Base-by-base conservation (phyloP, 176 grass and related monocot species). In the Triticum timopheevii region DNA sequence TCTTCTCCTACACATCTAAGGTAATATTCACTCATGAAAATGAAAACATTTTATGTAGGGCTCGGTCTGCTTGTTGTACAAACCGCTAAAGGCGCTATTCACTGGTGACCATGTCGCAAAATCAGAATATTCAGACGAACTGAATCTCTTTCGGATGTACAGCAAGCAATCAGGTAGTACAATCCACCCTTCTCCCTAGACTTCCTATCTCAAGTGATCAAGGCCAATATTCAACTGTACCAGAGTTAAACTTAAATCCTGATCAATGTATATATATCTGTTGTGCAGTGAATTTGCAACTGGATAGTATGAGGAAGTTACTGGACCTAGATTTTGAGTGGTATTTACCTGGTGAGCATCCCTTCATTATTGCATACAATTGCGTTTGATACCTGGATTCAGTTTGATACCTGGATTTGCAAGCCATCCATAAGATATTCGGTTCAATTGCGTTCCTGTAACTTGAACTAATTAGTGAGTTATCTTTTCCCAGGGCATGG, bases 41-140 rank as follows among this genome's bases (percentile, higher is more conserved):
- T 22, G 22, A 13, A 33, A 2, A 19, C 13, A 20, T 17, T 80
- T 75, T 84, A 64, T 90, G 62, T 88, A 97, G 93, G 95, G 95
- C 34, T 97, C 92, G 12, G 95, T 95, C 70, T 97, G 95, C 85
- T 88, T 95, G 87, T 87, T 85, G 77, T 92, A 90, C 77, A 91
- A 85, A 86, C 87, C 82, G 20, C 22, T 88, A 36, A 90, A 93
- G 85, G 89, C 84, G 10, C 63, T 95, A 38, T 95, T 95, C 76
- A 93, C 92, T 23, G 92, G 95, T 49, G 95, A 97, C 30, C 92
- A 95, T 87, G 88, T 95, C 30, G 82, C 64, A n/a, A 91, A 87
- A 84, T 95, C 89, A 54, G 82, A 89, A 86, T 82, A 91, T 77
- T 88, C 93, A 20, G 93, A 89, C 35, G 74, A 90, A 5, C 65